Evolutionary conservation across 805 yeast genomes (phyloP).

Genomic region (Wickerhamomyces kurtzmanii): DNA sequence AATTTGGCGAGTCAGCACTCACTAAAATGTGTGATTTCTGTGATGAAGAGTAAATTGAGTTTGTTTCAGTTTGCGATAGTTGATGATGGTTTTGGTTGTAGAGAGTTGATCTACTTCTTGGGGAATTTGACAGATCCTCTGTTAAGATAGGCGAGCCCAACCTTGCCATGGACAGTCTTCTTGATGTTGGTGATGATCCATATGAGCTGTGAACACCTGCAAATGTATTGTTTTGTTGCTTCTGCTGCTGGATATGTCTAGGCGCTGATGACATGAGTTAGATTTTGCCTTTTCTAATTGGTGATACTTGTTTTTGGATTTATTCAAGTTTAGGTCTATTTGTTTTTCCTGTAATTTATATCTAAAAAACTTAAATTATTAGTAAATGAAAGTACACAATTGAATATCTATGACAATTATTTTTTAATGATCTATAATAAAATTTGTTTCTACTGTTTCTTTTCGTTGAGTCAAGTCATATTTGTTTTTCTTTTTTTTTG

Average conservation of each 20-base stretch:
- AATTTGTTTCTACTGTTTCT: neutral
- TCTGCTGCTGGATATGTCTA: neutral
- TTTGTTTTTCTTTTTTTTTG: too few species aligned
- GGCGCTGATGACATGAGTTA: neutral
- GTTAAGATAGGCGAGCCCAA: conserved; percentile 7
- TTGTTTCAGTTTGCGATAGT: too few species aligned
- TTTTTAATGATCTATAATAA: too few species aligned
- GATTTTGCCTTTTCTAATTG: neutral
- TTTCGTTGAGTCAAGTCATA: too few species aligned
- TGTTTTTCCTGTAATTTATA: neutral
- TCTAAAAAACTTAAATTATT: too few species aligned
- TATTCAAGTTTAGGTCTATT: neutral
- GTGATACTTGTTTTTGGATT: neutral
- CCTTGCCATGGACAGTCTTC: conserved; percentile 10
- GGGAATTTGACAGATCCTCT: too few species aligned
- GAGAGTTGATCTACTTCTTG: conserved; percentile 1
- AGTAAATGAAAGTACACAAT: too few species aligned
- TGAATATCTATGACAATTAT: too few species aligned
- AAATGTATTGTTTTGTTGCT: too few species aligned
- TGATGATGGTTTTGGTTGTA: too few species aligned
- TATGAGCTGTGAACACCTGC: too few species aligned
- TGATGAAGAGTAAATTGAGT: neutral
- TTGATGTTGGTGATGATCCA: conserved; percentile 4
- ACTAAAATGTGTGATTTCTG: neutral
- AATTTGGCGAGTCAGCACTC: neutral